Evolutionary conservation across 1,139 yeast genomes (phyloP).

Genomic region (Geotrichum klebahnii): DNA sequence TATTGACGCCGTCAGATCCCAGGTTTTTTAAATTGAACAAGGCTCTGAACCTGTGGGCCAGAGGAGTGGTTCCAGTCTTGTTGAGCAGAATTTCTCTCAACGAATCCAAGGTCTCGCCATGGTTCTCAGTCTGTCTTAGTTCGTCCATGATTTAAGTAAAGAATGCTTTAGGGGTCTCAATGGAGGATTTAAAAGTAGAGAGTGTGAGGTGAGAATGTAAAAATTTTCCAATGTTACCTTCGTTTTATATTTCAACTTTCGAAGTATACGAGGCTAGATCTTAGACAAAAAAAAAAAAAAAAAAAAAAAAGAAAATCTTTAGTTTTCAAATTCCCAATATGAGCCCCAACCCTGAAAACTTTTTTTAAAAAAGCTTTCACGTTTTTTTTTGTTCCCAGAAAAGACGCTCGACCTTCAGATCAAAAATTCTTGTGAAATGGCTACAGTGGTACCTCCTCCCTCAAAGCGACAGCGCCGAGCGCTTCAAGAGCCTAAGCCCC

Average conservation of each 20-base stretch:
- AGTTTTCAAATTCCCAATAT: constrained; percentile 16
- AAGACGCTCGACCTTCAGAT: neutral
- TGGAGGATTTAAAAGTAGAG: too few relatives aligned
- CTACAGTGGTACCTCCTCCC: constrained; percentile 90
- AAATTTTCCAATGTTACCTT: too few relatives aligned
- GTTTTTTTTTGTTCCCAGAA: neutral
- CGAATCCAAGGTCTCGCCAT: constrained; percentile 29
- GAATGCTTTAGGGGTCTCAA: too few relatives aligned
- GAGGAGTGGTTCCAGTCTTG: constrained; percentile 54
- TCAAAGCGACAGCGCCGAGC: constrained; percentile 82
- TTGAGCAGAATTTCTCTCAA: constrained; percentile 35
- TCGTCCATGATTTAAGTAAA: constrained; percentile 36
- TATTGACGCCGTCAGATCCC: constrained; percentile 59
- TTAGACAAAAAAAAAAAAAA: constrained; percentile 8
- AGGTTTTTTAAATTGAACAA: constrained; percentile 81
- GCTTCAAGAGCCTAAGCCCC: constrained; percentile 77
- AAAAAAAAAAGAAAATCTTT: constrained; percentile 7
- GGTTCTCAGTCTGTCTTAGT: constrained; percentile 39
- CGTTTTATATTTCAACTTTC: too few relatives aligned
- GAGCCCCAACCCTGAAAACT: constrained; percentile 19
- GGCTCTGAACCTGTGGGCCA: constrained; percentile 89
- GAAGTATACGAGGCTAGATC: neutral
- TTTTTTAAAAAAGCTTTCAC: neutral
- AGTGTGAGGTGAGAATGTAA: too few relatives aligned
- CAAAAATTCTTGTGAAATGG: constrained; percentile 49